Evolutionary conservation across 2,329 filamentous ascomycete species (phyloP).

Genomic region (Alternaria brassicae): DNA sequence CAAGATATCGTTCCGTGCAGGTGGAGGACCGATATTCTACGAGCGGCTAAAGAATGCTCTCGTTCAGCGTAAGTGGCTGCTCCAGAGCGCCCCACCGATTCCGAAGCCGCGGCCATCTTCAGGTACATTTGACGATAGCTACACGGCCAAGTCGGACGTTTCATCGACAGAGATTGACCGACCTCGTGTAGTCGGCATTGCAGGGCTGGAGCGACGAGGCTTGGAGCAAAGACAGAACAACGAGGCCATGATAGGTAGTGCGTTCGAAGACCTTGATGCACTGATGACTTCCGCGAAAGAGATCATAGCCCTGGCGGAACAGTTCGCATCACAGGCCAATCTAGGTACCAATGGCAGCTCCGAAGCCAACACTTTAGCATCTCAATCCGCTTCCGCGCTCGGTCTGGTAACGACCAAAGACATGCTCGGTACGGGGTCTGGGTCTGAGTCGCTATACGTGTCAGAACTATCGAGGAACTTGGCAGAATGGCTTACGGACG

Average conservation of each 20-base stretch:
- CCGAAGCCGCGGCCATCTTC: conserved; percentile 65
- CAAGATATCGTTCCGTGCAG: conserved; percentile 89
- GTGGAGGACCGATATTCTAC: conserved; percentile 88
- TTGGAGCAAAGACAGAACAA: conserved; percentile 89
- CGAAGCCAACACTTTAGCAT: conserved; percentile 77
- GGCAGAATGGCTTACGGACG: conserved; percentile 51
- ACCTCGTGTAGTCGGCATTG: conserved; percentile 80
- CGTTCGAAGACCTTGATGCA: conserved; percentile 95
- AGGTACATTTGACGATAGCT: conserved; percentile 40
- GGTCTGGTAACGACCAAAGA: conserved; percentile 95
- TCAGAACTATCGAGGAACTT: conserved; percentile 61
- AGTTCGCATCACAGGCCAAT: conserved; percentile 74
- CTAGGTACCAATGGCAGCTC: conserved; percentile 63
- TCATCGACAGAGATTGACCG: conserved; percentile 32
- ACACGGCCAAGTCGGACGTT: conserved; percentile 30
- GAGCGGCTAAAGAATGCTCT: conserved; percentile 87
- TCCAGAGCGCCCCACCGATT: conserved; percentile 86
- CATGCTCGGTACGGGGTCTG: conserved; percentile 78
- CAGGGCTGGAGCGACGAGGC: conserved; percentile 85
- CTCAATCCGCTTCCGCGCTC: conserved; percentile 81
- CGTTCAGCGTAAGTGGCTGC: conserved; percentile 93
- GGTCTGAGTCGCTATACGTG: conserved; percentile 83
- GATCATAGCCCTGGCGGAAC: conserved; percentile 90
- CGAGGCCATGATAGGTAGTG: conserved; percentile 87
- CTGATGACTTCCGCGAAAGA: conserved; percentile 98